Percentiles rank a stretch among this genome's conserved stretches.
phyloP scores from a whole-genome alignment of 2,329 filamentous ascomycete species.

The Trichoderma sp. region DNA sequence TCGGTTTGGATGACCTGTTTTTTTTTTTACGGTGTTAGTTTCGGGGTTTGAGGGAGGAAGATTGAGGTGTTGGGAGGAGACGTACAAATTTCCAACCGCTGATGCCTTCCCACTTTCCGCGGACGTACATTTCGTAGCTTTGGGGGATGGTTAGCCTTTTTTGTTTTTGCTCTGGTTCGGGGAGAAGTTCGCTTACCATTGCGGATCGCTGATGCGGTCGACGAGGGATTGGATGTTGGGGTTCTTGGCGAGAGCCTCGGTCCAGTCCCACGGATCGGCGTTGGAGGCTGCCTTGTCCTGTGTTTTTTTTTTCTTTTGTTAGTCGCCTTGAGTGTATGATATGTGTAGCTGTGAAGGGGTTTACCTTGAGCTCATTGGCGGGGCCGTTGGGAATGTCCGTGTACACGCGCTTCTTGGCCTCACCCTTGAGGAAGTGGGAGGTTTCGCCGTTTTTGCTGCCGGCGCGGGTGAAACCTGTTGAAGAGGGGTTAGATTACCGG shows the following conservation, averaged over 20 bases:
- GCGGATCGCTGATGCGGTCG: slow-evolving; percentile 15
- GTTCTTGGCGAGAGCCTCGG: slow-evolving; percentile 1
- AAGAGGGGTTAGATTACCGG: background rate
- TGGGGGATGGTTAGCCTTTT: background rate
- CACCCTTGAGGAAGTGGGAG: slow-evolving; percentile 8
- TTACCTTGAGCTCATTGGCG: slow-evolving; percentile 7
- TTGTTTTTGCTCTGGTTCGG: background rate
- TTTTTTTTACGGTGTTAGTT: background rate
- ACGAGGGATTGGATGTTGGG: slow-evolving; percentile 4
- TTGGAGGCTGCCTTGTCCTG: slow-evolving; percentile 5
- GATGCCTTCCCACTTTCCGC: slow-evolving; percentile 15
- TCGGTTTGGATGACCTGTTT: slow-evolving; percentile 13
- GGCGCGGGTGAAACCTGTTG: slow-evolving; percentile 8
- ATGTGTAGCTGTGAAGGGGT: no score
- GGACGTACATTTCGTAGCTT: slow-evolving; percentile 15
- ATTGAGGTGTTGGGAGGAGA: background rate
- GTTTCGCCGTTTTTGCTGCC: slow-evolving; percentile 4
- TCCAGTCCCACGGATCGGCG: slow-evolving; percentile 9
- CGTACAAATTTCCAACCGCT: slow-evolving; percentile 16
- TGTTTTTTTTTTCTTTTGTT: background rate
- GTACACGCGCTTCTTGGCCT: slow-evolving; percentile 9
- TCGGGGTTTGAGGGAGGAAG: background rate
- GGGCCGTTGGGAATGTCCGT: slow-evolving; percentile 12
- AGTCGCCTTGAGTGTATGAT: background rate
- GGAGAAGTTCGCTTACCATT: background rate